phyloP scores from a whole-genome alignment of 139 green algal species.

The Mesotaenium endlicherianum region DNA sequence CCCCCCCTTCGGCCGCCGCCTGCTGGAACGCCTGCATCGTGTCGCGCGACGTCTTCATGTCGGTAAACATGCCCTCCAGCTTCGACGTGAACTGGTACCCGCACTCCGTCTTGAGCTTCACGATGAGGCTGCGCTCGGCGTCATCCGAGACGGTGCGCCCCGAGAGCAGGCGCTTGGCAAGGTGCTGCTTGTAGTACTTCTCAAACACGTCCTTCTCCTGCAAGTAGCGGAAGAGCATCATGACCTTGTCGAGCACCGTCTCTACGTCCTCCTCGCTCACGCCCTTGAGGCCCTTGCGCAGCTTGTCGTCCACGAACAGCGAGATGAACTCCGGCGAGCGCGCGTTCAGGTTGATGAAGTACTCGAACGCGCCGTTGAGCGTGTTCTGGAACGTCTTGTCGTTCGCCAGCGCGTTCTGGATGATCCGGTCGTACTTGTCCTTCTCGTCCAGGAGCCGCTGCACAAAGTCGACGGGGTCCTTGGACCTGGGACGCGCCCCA shows the following conservation, averaged over 20 bases:
- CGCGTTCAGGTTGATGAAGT: constrained; percentile 89
- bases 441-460: constrained; percentile 76
- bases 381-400: constrained; percentile 89
- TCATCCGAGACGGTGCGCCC: constrained; percentile 70
- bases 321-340: constrained; percentile 92
- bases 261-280: constrained; percentile 86
- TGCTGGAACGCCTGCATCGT: constrained; percentile 77
- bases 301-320: constrained; percentile 95
- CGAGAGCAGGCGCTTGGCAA: constrained; percentile 89
- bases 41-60: constrained; percentile 91
- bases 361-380: constrained; percentile 88
- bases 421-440: constrained; percentile 89
- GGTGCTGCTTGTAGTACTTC: constrained; percentile 98
- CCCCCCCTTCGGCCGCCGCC: not conserved
- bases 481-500: constrained; percentile 1
- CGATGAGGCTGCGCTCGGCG: constrained; percentile 86
- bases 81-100: constrained; percentile 98
- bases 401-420: constrained; percentile 68
- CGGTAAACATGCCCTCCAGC: constrained; percentile 98
- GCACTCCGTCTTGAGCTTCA: constrained; percentile 97
- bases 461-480: constrained; percentile 81
- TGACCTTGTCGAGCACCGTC: constrained; percentile 79
- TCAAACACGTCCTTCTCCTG: constrained; percentile 99
- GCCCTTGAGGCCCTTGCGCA: constrained; percentile 69
- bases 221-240: constrained; percentile 63